Base-by-base conservation (phyloP, 2,329 filamentous ascomycete species). In the Sclerotinia glacialis region DNA sequence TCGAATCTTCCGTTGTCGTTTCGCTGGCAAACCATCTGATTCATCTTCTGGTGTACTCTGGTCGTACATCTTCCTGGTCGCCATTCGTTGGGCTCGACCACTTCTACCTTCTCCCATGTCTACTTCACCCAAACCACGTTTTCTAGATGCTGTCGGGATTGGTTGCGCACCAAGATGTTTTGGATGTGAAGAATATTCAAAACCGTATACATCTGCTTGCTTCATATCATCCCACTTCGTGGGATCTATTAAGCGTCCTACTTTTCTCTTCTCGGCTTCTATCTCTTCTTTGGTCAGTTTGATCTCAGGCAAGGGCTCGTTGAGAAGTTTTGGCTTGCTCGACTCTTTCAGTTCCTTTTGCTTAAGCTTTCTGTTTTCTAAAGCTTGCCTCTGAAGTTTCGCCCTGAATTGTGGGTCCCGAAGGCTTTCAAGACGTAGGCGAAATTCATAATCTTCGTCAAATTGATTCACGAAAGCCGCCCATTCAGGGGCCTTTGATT, bases 171-270 rank as follows among this genome's bases (percentile, higher is more conserved):
- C 85, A 67, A 87, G 80, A 75, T 84, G 85, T 68, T 81, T 81
- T 2, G 82, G 81, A 62, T 85, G 83, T 12, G 83, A 80, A 70
- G 88, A 85, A 70, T 87, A 86, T 68, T 86, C 83, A 71, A 88
- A 87, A 21, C 83, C 82, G 72, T 88, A 89, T 1, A 82, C 80
- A 68, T 83, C 80, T 9, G 86, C 85, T 81, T 76, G 88, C 85
- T 73, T 89, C 83, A 64, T 70, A 58, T 74, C 72, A 34, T 76
- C 73, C 49, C 73, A 76, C 18, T 72, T 72, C 16, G 71, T 67
- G 11, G 68, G 68, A 63, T 73, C 72, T 37, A 72, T 67, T 4
- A 73, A 53, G 16, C 71, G 46, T 56, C 71, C 71, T 37, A 52
- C 54, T 53, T 74, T 72, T 23, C 72, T 69, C 56, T 71, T 73